A percentile compares a stretch with the other conserved stretches of the same genome.
phyloP scores from a whole-genome alignment of 768 basidiomycete species.

The Collybia mongolica region DNA sequence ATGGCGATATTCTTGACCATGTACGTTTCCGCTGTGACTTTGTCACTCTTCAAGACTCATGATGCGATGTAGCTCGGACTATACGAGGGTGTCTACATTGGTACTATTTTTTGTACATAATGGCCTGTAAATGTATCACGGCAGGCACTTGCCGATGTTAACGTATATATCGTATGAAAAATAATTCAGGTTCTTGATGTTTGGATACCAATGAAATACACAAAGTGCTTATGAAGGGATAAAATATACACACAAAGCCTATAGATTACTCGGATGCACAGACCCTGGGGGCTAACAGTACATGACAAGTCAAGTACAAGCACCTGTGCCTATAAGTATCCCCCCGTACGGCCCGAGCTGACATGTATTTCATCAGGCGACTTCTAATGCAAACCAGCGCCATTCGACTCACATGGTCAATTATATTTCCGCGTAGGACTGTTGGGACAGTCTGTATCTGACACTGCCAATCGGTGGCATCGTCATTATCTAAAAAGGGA shows the following conservation, averaged over 20 bases:
- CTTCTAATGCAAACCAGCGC: too few species aligned
- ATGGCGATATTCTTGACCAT: slow-evolving; percentile 52
- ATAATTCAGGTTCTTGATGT: not conserved
- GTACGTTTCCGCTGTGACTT: slow-evolving; percentile 18
- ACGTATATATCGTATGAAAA: not conserved
- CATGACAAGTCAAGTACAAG: slow-evolving; percentile 17
- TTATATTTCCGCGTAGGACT: slow-evolving; percentile 44
- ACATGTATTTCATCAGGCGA: not conserved
- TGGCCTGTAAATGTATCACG: not conserved
- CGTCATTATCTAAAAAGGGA: slow-evolving; percentile 45
- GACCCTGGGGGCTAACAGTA: not conserved
- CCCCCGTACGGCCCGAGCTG: slow-evolving; percentile 52
- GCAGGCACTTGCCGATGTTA: not conserved
- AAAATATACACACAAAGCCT: not conserved
- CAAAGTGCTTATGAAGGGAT: not conserved
- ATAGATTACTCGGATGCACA: not conserved
- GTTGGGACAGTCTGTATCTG: slow-evolving; percentile 53
- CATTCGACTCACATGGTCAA: slow-evolving; percentile 45
- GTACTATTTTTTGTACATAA: slow-evolving; percentile 39
- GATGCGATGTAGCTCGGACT: slow-evolving; percentile 39
- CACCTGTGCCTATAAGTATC: slow-evolving; percentile 51
- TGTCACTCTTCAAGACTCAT: not conserved
- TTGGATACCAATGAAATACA: not conserved
- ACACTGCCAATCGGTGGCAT: slow-evolving; percentile 52
- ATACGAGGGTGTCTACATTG: slow-evolving; percentile 53